Base-by-base conservation (phyloP, 176 grass and related monocot genomes). In the Avena sativa region DNA sequence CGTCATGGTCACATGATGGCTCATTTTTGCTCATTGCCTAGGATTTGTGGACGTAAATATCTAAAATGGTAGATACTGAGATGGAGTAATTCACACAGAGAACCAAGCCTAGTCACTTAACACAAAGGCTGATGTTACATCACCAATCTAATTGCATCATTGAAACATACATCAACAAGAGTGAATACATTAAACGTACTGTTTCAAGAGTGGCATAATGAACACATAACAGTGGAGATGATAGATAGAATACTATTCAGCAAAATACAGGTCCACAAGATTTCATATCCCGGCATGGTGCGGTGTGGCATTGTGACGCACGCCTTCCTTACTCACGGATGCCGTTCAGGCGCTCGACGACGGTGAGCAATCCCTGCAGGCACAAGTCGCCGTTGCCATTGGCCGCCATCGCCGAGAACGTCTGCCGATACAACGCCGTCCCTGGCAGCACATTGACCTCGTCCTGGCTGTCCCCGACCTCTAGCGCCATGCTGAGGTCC, bases 401-500 rank as follows among this genome's bases (percentile, higher is more conserved):
- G 3, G 92, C 92, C 61, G 61, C 90, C 97, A 99, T 99, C 52
- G 81, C 87, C 73, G 89, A 87, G 85, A 90, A 94, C 92, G 96
- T 67, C 85, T 96, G 94, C 73, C 85, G 87, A 79, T 84, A 93
- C 72, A 96, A 63, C 32, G 93, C 90, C 1, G 92, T 70, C 14
- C 92, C 93, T 8, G 90, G 90, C 56, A 96, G 89, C 66, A 84
- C 94, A 15, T 38, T 86, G 32, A 15, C 80, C 12, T 87, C 86
- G 1, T 76, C 86, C 61, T 46, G 8, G 3, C 71, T 63, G n/a
- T 87, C 84, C 12, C 25, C 87, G 57, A 72, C 78, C 88, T 90
- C 85, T 61, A 96, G 85, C 56, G 91, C 94, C 94, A 99, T 96
- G 44, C 94, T 92, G 15, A 98, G 83, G 63, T 98, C 97, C 83